Conservation (phyloP, 176 grass and related monocot species). For the Zizania latifolia region DNA sequence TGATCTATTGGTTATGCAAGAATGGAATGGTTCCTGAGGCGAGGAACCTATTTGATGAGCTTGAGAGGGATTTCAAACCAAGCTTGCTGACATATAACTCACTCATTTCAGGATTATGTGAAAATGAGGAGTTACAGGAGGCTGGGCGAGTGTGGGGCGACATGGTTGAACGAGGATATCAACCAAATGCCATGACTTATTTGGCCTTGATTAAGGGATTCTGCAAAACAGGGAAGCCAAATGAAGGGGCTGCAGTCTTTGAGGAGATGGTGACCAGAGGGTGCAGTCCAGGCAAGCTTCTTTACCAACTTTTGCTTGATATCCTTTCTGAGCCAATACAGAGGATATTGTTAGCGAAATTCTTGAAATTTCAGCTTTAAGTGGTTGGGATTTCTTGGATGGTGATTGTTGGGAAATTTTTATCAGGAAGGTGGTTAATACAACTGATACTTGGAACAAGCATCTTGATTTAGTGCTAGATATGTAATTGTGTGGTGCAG, state of each 20-base stretch:
- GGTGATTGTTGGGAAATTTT: slow-evolving; percentile 42
- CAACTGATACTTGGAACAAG: slow-evolving; percentile 13
- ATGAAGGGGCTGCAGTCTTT: slow-evolving; percentile 33
- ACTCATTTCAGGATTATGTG: slow-evolving; percentile 56
- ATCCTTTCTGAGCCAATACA: slow-evolving; percentile 32
- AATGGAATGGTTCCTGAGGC: slow-evolving; percentile 55
- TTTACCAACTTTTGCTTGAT: slow-evolving; percentile 42
- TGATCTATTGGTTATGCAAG: slow-evolving; percentile 78
- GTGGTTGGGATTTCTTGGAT: slow-evolving; percentile 23
- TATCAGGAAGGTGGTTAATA: slow-evolving; percentile 36
- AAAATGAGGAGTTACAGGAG: slow-evolving; percentile 55
- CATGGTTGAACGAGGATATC: slow-evolving; percentile 43
- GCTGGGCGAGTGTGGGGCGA: slow-evolving; percentile 38
- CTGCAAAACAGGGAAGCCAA: slow-evolving; percentile 37
- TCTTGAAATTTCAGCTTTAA: slow-evolving; percentile 27
- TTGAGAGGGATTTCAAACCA: slow-evolving; percentile 45
- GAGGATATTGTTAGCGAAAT: slow-evolving; percentile 19
- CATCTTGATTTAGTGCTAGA: slow-evolving; percentile 25
- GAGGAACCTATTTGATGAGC: slow-evolving; percentile 60
- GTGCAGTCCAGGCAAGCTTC: slow-evolving; percentile 35
- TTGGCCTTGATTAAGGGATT: slow-evolving; percentile 48
- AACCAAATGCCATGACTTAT: slow-evolving; percentile 40
- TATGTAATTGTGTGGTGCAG: slow-evolving; percentile 17
- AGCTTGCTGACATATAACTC: slow-evolving; percentile 62
- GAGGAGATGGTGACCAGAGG: slow-evolving; percentile 54